These are phyloP conservation scores for Diplogelasinospora grovesii DNA, from an alignment of 495 filamentous ascomycete species.

Conservation along the genomic window DNA sequence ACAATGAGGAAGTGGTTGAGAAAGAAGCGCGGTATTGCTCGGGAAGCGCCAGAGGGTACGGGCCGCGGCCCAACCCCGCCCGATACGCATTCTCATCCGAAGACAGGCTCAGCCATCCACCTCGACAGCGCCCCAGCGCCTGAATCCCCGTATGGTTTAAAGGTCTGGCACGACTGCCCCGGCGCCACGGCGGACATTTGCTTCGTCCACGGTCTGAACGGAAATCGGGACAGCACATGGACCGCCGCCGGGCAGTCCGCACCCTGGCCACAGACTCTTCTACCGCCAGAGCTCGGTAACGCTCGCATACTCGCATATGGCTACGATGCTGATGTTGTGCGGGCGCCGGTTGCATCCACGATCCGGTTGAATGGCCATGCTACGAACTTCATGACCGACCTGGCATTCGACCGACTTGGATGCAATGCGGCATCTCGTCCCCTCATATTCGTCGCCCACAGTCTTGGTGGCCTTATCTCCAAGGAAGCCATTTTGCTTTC, in stretches of 20 bases:
- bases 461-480: conserved; percentile 38
- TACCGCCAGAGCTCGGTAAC: conserved; percentile 15
- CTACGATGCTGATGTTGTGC: conserved; percentile 22
- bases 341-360: conserved; percentile 3
- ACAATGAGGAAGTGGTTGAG: neutral
- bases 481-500: conserved; percentile 21
- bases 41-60: no score
- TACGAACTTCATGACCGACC: conserved; percentile 15
- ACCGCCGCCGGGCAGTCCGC: conserved; percentile 12
- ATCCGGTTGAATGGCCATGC: conserved; percentile 19
- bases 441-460: conserved; percentile 27
- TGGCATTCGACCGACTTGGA: conserved; percentile 5
- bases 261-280: conserved; percentile 23
- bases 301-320: conserved; percentile 23
- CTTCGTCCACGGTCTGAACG: conserved; percentile 27
- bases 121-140: conserved; percentile 2
- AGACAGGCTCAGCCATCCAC: conserved; percentile 6
- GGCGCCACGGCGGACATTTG: conserved; percentile 17
- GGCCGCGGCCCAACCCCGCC: conserved; percentile 2
- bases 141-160: conserved; percentile 12
- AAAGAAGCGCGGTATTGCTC: neutral
- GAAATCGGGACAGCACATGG: conserved; percentile 24
- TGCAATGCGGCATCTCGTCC: conserved; percentile 12
- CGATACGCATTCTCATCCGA: conserved; percentile 4
- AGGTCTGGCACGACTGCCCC: conserved; percentile 11